Base-by-base conservation (phyloP, 202 grass and related monocot species). In the Saccharum hybrid region DNA sequence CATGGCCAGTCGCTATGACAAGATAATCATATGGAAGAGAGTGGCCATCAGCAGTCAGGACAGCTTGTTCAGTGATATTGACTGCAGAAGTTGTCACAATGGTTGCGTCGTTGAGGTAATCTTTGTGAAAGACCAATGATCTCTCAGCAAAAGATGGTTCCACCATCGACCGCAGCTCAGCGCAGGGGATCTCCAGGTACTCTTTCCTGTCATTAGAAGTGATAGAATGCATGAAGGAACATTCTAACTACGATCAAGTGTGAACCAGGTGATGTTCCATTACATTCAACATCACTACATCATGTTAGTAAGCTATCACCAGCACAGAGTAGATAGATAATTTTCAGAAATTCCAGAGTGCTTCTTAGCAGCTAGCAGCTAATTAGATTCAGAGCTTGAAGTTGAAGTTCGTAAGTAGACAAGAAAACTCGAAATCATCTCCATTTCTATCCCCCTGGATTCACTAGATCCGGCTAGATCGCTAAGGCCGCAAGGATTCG, bases 101-200 rank as follows among this genome's bases (percentile, higher is more conserved):
- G 8, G 37, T 86, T 45, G 74, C 84, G 0, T 77, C 79, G 13
- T 81, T 88, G 77, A 96, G 91, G 82, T 93, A 93, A 67, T 91
- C 86, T 18, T 33, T 93, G 86, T 93, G 94, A 74, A 86, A 91
- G 48, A 96, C 83, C 31, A 96, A 39, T 0, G 94, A 87, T 57
- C 82, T 93, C 87, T 91, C 91, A 18, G 91, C 84, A 40, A 93
- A 89, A 75, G 86, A 87, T 78, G 94, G 94, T 31, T 96, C 84
- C 12, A 96, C 88, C 81, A 81, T 96, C 15, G 86, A 96, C 75
- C 94, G 81, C 59, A 93, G 69, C 65, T 93, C 88, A 69, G 88
- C 88, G 60, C 87, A 93, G 65, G 82, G 81, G 52, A 96, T 91
- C 81, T 93, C 91, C 46, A 89, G 36, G 83, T 96, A 93, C 9